Percentiles rank a stretch among this genome's conserved stretches.
These are phyloP conservation scores for Paraphaeosphaeria sporulosa DNA, from an alignment of 2,329 filamentous ascomycete species.

Conservation along the genomic window DNA sequence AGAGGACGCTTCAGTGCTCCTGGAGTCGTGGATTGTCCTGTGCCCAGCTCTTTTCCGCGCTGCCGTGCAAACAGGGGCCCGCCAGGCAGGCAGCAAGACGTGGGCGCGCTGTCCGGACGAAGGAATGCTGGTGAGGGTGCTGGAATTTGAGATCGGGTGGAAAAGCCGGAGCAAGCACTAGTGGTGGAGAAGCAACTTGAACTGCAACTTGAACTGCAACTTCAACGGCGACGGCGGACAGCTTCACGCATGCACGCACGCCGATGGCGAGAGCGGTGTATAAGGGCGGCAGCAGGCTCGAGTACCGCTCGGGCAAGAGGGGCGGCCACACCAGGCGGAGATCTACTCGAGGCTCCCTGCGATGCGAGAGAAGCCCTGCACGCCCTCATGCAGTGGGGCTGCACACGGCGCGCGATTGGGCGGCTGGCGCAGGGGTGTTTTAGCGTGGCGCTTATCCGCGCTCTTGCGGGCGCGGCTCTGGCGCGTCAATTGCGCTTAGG, in stretches of 20 bases:
- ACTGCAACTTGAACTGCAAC: constrained; percentile 12
- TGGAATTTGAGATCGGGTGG: constrained; percentile 1
- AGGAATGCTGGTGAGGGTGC: constrained; percentile 5
- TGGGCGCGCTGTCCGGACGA: not conserved
- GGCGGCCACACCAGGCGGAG: constrained; percentile 23
- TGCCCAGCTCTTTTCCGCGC: not conserved
- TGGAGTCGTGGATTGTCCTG: not conserved
- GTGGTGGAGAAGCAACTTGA: constrained; percentile 6
- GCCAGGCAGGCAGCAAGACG: not conserved
- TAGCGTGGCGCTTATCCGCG: constrained; percentile 17
- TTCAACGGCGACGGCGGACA: constrained; percentile 20
- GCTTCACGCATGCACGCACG: constrained; percentile 26
- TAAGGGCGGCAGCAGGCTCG: constrained; percentile 30
- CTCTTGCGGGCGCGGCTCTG: constrained; percentile 16
- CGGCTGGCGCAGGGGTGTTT: constrained; percentile 1
- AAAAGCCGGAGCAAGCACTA: not conserved
- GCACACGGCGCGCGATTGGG: constrained; percentile 21
- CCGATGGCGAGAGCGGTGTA: constrained; percentile 42
- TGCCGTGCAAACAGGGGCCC: not conserved
- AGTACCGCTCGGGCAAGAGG: constrained; percentile 27
- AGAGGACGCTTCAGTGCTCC: not conserved
- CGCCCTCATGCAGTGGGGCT: constrained; percentile 14
- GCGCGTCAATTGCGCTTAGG: constrained; percentile 27
- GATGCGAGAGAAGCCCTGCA: constrained; percentile 21
- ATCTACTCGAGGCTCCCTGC: constrained; percentile 33